Base-by-base conservation (phyloP, 2,329 filamentous ascomycete species). In the Dothidotthia symphoricarpi region DNA sequence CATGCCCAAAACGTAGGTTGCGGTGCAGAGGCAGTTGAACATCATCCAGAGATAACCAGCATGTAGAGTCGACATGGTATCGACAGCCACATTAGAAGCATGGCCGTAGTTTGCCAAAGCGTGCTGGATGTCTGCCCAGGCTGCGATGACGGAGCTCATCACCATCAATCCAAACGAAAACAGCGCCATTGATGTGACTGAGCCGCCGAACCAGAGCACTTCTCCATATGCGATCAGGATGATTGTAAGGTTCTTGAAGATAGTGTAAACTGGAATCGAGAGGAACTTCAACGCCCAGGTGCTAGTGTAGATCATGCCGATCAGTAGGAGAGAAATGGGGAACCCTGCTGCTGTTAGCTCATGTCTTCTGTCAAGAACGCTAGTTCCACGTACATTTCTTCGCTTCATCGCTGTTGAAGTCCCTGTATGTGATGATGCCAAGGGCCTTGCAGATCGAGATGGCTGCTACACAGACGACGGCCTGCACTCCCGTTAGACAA, bases 171-270 rank as follows among this genome's bases (percentile, higher is more conserved):
- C 90, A 60, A 98, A 98, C 3, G 90, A 95, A 61, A 96, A 85
- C 19, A 98, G 80, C 2, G 89, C 83, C 69, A 95, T 82, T 31
- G 84, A 80, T 12, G 86, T 90, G 43, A 98, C 91, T 32, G 83
- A 88, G 62, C 91, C 91, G 46, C 93, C 93, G 56, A 98, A 98
- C 90, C 91, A 97, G 36, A 98, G 78, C 19, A 98, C 91, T 72
- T 98, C 93, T 55, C 93, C 93, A 56, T 98, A 98, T 39, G 93
- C 93, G 61, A 97, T 98, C 51, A 97, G 82, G 60, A 98, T 97
- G 68, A 95, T 98, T 45, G 93, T 97, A 75, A 98, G 71, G 74
- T 98, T 98, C 80, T 98, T 98, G 80, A 98, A 98, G 67, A 98
- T 98, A 39, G 93, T 98, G 73, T 98, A 98, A 16, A 98, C 93